Conservation (phyloP, 306 rosid species). For the Cucumis hystrix region DNA sequence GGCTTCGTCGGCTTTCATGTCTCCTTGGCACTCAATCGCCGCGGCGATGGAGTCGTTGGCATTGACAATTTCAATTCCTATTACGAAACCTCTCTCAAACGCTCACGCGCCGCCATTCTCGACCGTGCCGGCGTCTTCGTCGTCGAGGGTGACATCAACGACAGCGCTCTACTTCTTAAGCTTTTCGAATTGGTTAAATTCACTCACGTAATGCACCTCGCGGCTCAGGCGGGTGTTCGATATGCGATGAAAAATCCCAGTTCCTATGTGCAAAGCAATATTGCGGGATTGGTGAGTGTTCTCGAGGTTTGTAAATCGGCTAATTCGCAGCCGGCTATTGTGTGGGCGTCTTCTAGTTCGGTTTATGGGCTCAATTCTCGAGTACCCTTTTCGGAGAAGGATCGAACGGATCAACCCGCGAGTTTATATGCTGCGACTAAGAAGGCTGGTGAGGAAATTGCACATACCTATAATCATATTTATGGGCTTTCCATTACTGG, state of each 20-base stretch:
- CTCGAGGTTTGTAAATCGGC: conserved; percentile 20
- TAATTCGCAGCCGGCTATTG: conserved; percentile 24
- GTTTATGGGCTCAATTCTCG: conserved; percentile 27
- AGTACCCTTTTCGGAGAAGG: conserved; percentile 26
- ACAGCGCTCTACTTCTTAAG: background rate
- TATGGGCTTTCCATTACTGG: conserved; percentile 28
- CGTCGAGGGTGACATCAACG: conserved; percentile 22
- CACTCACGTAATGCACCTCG: conserved; percentile 32
- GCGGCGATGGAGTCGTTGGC: conserved; percentile 29
- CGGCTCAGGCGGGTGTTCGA: conserved; percentile 29
- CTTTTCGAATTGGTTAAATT: conserved; percentile 16
- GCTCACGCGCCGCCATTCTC: conserved; percentile 10
- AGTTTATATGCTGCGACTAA: conserved; percentile 29
- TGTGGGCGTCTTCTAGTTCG: conserved; percentile 35
- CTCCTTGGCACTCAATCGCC: conserved; percentile 18
- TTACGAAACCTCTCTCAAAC: conserved; percentile 21
- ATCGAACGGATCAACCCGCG: conserved; percentile 27
- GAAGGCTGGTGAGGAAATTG: conserved; percentile 35
- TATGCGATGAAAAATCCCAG: conserved; percentile 26
- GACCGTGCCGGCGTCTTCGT: conserved; percentile 10
- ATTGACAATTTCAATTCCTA: conserved; percentile 24
- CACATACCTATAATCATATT: conserved; percentile 22
- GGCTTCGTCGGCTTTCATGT: conserved; percentile 29
- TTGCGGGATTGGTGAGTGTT: conserved; percentile 22
- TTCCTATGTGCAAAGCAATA: conserved; percentile 25